These are phyloP conservation scores for Aspergillus novoparasiticus DNA, from an alignment of 2,329 filamentous ascomycete species.

Conservation along the genomic window DNA sequence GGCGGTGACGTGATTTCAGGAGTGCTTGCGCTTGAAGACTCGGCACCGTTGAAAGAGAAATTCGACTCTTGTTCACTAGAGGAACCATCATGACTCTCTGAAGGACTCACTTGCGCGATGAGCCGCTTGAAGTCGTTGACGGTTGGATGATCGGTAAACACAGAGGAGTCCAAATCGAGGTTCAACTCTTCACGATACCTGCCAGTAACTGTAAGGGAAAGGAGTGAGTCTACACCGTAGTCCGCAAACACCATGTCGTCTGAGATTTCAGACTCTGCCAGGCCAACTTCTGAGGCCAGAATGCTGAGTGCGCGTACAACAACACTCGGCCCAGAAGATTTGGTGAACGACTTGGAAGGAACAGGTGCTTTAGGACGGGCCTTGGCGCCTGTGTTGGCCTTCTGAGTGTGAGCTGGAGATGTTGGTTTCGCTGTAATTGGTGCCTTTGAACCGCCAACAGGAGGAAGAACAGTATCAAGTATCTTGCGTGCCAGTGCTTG, in stretches of 20 bases:
- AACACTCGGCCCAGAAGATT: conserved; percentile 34
- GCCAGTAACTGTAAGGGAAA: conserved; percentile 63
- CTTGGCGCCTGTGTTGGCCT: conserved; percentile 23
- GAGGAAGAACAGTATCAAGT: conserved; percentile 45
- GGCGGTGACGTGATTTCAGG: conserved; percentile 34
- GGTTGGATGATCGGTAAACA: conserved; percentile 63
- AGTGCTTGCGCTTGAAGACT: conserved; percentile 37
- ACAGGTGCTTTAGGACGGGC: conserved; percentile 29
- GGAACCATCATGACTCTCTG: conserved; percentile 33
- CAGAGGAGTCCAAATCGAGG: conserved; percentile 59
- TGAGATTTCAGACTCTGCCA: conserved; percentile 60
- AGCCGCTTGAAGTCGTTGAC: conserved; percentile 63
- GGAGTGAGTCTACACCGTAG: conserved; percentile 63
- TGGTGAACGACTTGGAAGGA: conserved; percentile 23
- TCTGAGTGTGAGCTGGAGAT: conserved; percentile 32
- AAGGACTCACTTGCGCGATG: conserved; percentile 43
- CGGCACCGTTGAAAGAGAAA: conserved; percentile 28
- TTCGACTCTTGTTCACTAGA: conserved; percentile 33
- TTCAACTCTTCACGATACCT: conserved; percentile 64
- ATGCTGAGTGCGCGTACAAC: conserved; percentile 41
- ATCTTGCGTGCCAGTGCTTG: conserved; percentile 45
- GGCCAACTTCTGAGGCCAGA: conserved; percentile 53
- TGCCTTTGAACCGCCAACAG: conserved; percentile 29
- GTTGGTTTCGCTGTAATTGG: conserved; percentile 25
- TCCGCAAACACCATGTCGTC: conserved; percentile 64